Evolutionary conservation across 805 yeast species (phyloP), one percentile per base, ranked within the genome.

Genomic region (Wickerhamomyces xylosicus): DNA sequence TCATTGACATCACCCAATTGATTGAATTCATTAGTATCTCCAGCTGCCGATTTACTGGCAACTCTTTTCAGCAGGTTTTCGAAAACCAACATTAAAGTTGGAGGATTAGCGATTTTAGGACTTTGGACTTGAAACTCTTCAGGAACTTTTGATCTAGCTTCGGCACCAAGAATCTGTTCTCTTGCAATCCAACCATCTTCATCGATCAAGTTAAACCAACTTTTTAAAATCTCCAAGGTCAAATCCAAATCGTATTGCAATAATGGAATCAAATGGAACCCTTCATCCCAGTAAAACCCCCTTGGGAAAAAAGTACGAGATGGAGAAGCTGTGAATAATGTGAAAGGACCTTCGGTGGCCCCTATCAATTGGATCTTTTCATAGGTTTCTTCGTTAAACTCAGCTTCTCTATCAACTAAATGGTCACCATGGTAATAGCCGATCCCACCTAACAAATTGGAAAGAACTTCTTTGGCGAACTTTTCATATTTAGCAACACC

Each of bases 241-340:
- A 89, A 64, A 52, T 85, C 95, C 14, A 84, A 69, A 59, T 92
- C 97, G 55, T 81, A 89, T 36, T 81, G 80, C 48, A 84, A 59
- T 31, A 92, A 64, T 7, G 95, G 95, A 32, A 89, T 64, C 43
- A 90, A 65, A 57, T 90, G 96, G 60, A 92, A 92, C 0, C 98
- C 98, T 61, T 92, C 98, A 60, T 92, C 98, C 98, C 98, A 92
- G 54, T 85, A 86, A 54, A 92, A 92, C 0, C 98, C 98, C 46
- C 98, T 71, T 3, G 98, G 97, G 60, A 92, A 92, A 53, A 85
- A 85, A 1, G 95, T 85, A 38, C 98, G 70, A 36, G 95, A 85
- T 2, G 98, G 98, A 27, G 86, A 92, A 18, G 86, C 68, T 0
- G 92, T 73, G 51, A 87, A 85, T 36, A 92, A 61, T 46, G 79